Percentiles rank a stretch among this genome's conserved stretches.
Conservation (phyloP, 2,329 filamentous ascomycete species). For the Aspergillus puulaauensis region DNA sequence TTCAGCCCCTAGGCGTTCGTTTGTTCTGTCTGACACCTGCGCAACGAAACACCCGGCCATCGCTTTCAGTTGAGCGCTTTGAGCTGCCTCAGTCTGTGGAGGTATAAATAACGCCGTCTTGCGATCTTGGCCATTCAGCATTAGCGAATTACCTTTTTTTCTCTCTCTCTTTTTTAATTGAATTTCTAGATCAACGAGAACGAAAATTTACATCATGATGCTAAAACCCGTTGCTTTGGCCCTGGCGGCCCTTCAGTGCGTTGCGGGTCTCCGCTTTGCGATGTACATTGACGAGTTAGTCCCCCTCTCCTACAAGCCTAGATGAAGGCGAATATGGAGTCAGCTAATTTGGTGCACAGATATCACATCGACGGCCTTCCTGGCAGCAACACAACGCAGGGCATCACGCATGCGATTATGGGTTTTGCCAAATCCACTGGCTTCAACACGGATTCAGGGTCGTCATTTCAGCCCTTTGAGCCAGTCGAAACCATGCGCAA, state of each 20-base stretch:
- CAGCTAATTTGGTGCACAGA: conserved; percentile 27
- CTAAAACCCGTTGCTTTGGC: conserved; percentile 27
- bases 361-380: conserved; percentile 44
- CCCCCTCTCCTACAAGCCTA: not conserved
- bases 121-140: not conserved
- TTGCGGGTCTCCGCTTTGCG: conserved; percentile 31
- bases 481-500: conserved; percentile 51
- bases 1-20: not conserved
- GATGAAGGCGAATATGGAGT: not conserved
- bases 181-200: not conserved
- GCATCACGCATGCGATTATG: conserved; percentile 57
- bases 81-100: not conserved
- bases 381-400: conserved; percentile 32
- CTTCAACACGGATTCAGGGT: conserved; percentile 49
- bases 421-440: conserved; percentile 53
- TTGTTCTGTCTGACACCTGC: not conserved
- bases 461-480: conserved; percentile 55
- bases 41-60: not conserved
- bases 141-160: not conserved
- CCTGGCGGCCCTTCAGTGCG: conserved; percentile 32
- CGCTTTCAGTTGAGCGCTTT: not conserved
- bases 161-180: no score
- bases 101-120: not conserved
- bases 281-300: conserved; percentile 53
- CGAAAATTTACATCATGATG: conserved; percentile 17